Evolutionary conservation across 805 yeast species (phyloP), one percentile per base, ranked within the genome.

Genomic region (Lipomyces chichibuensis): DNA sequence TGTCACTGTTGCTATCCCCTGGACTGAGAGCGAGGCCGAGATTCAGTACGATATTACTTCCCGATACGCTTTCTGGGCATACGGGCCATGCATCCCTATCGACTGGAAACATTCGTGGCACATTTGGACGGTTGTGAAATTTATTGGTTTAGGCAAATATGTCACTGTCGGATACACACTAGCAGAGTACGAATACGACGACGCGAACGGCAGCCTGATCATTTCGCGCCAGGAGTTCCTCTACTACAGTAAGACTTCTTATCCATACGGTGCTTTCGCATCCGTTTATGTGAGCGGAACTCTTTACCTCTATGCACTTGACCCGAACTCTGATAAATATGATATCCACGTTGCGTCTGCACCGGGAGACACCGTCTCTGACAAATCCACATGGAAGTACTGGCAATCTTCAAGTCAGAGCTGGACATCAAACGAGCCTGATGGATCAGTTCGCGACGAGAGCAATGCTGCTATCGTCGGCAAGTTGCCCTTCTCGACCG

Each of bases 1-100:
- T 11, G 67, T 67, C 58, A 23, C 57, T 20, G 67, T 60, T 27
- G 71, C 65, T 2, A 68, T 67, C 29, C 71, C 71, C 11, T 67
- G 64, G 65, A 55, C 65, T 11, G 46, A 65, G 9, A 46, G 13
- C 20, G 67, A 56, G 32, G 65, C 60, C 29, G 56, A 56, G 54
- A 63, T 59, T 33, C 65, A 68, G 56, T 59, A 68, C 54, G 27
- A 27, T 35, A 43, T 43, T n/a, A 29, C 37, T 14, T 43, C 59
- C 60, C 60, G 71, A 13, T 66, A 57, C 54, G 71, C 71, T 13
- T 25, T 68, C 25, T 68, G 71, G 71, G 35, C 65, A 2, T 62
- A 43, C 37, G 62, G 67, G 2, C 58, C 62, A 5, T 68, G 71
- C 53, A 49, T 68, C n/a, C 66, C 67, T 9, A 33, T 67, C 35